These are phyloP conservation scores for Umbelopsis sp. DNA, from an alignment of 371 early-diverging fungal genomes.

Conservation along the genomic window DNA sequence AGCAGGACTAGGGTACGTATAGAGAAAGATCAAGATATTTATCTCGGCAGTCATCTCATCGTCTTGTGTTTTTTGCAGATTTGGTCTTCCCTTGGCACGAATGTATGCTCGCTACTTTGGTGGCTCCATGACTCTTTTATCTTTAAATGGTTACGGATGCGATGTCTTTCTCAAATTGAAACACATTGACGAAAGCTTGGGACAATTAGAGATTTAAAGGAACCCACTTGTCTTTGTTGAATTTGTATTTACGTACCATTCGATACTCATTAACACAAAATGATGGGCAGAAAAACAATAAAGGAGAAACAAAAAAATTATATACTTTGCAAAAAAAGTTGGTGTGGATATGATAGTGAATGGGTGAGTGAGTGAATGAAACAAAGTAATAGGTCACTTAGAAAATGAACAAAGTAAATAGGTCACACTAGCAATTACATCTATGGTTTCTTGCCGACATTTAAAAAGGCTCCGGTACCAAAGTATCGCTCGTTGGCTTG, in stretches of 20 bases:
- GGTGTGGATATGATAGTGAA: slow-evolving; percentile 46
- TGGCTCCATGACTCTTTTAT: slow-evolving; percentile 84
- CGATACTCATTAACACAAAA: too few relatives aligned
- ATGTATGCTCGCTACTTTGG: slow-evolving; percentile 96
- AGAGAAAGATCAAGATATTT: not conserved
- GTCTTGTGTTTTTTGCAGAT: slow-evolving; percentile 43
- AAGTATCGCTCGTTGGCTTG: slow-evolving; percentile 84
- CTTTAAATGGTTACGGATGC: slow-evolving; percentile 88
- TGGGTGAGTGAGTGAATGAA: slow-evolving; percentile 47
- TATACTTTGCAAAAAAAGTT: too few relatives aligned
- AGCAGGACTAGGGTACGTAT: slow-evolving; percentile 63
- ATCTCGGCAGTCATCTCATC: not conserved
- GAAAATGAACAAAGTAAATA: slow-evolving; percentile 37
- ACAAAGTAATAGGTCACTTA: too few relatives aligned
- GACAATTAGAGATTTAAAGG: slow-evolving; percentile 49
- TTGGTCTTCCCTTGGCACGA: slow-evolving; percentile 89
- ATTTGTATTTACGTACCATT: too few relatives aligned
- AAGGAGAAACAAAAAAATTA: too few relatives aligned
- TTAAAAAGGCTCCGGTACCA: slow-evolving; percentile 68
- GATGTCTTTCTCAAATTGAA: slow-evolving; percentile 91
- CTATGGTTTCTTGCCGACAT: slow-evolving; percentile 48
- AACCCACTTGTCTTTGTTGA: too few relatives aligned
- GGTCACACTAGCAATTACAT: slow-evolving; percentile 63
- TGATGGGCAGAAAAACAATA: too few relatives aligned
- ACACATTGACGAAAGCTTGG: slow-evolving; percentile 72